These are phyloP conservation scores for Streptanthus diversifolius DNA, from an alignment of 345 rosid genomes.

Conservation along the genomic window DNA sequence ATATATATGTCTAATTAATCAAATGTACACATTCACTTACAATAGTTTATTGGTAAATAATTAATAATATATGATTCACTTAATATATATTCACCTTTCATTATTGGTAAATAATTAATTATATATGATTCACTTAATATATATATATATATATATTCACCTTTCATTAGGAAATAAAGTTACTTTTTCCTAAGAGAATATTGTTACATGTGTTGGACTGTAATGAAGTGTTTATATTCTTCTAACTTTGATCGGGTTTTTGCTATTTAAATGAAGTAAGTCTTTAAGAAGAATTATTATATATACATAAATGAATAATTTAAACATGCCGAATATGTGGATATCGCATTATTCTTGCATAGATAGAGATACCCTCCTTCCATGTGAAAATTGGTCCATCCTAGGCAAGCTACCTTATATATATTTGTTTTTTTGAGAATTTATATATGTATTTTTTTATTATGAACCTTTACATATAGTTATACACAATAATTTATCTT, in stretches of 20 bases:
- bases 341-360: conserved; percentile 23
- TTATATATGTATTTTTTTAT: conserved; percentile 25
- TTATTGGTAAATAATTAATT: not conserved
- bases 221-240: conserved; percentile 1
- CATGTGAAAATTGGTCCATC: conserved; percentile 38
- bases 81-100: not conserved
- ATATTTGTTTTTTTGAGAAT: no score
- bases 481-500: not conserved
- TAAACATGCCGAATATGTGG: conserved; percentile 32
- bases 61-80: not conserved
- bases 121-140: not conserved
- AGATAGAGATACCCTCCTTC: conserved; percentile 11
- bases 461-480: not conserved
- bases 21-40: not conserved
- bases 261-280: conserved; percentile 29
- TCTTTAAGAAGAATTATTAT: not conserved
- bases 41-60: not conserved
- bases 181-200: conserved; percentile 12
- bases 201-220: conserved; percentile 22
- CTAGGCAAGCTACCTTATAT: conserved; percentile 16
- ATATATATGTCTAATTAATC: not conserved
- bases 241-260: conserved; percentile 1
- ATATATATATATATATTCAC: not conserved
- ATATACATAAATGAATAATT: not conserved
- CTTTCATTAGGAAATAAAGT: not conserved